Percentiles rank a stretch among this genome's conserved stretches.
These are phyloP conservation scores for Penicillium argentinense DNA, from an alignment of 495 filamentous ascomycete species.

Conservation along the genomic window DNA sequence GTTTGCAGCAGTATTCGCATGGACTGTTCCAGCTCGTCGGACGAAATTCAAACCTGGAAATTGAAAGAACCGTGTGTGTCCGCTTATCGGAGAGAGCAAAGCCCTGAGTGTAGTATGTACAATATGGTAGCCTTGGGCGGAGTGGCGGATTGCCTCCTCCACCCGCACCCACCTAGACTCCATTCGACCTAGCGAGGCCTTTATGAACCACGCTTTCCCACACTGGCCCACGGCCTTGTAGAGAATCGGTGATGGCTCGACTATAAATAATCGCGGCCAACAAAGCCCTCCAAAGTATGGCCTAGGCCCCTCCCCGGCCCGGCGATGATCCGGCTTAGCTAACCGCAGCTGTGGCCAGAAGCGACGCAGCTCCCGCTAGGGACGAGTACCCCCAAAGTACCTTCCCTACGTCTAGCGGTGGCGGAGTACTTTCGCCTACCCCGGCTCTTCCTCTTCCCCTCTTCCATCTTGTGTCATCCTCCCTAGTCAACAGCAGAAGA, in stretches of 20 bases:
- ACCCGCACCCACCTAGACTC: not conserved
- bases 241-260: no score
- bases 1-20: constrained; percentile 13
- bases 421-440: constrained; percentile 25
- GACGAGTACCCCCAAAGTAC: constrained; percentile 15
- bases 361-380: constrained; percentile 6
- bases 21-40: constrained; percentile 9
- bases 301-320: constrained; percentile 5
- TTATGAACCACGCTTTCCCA: no score
- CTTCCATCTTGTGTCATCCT: constrained; percentile 5
- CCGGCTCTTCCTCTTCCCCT: constrained; percentile 5
- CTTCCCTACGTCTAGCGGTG: constrained; percentile 22
- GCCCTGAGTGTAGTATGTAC: not conserved
- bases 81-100: constrained; percentile 13
- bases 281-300: not conserved
- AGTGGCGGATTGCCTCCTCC: not conserved
- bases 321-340: constrained; percentile 14
- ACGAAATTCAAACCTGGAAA: constrained; percentile 16
- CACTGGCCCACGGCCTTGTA: no score
- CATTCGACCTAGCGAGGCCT: no score
- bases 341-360: constrained; percentile 17
- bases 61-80: constrained; percentile 1
- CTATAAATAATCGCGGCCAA: constrained; percentile 10
- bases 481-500: no score
- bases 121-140: not conserved